Evolutionary conservation across 2,329 filamentous ascomycete genomes (phyloP), one percentile per base, ranked within the genome.

Genomic region (Pezicula rhizophila): DNA sequence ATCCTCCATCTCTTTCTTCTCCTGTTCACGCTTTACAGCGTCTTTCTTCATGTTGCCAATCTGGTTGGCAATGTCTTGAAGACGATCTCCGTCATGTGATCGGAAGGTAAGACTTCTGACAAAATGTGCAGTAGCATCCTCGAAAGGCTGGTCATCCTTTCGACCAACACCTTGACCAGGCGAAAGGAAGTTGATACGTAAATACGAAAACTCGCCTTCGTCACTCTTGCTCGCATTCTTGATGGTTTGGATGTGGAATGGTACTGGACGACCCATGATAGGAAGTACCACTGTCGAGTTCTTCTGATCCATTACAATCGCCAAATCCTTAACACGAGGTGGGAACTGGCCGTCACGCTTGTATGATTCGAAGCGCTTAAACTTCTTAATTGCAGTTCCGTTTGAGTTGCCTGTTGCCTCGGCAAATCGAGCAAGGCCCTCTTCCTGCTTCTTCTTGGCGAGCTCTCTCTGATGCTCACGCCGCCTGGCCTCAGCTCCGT

Each of bases 1-100:
- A 68, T 99, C 93, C 66, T 99, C 93, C 87, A 99, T 87, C 60
- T 99, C 92, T 73, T 99, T 99, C 81, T 97, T 96, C 70, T 96
- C 92, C 62, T 96, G 91, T 68, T 99, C 93, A 60, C 89, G 87
- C 69, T 95, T 91, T 38, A 89, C 81, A 5, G 88, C 84, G 58
- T 92, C 89, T 65, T 93, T 95, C 74, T 96, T 95, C 75, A 99
- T 85, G 63, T 96, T 93, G 10, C 89, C 92, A 60, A 99, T 97
- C 63, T 95, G 88, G 52, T 87, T 87, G 11, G 90, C 86, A 57
- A 99, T 93, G 61, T 95, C 89, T 50, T 89, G 85, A 66, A 99
- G 90, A 54, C 92, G 84, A 52, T 89, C 82, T 50, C 90, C 85
- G 64, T 97, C 89, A 54, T 87, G 86, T 17, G 93, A 97, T 48